Evolutionary conservation across 106 monocot genomes (phyloP), one percentile per base, ranked within the genome.

Genomic region (Platanthera zijinensis): DNA sequence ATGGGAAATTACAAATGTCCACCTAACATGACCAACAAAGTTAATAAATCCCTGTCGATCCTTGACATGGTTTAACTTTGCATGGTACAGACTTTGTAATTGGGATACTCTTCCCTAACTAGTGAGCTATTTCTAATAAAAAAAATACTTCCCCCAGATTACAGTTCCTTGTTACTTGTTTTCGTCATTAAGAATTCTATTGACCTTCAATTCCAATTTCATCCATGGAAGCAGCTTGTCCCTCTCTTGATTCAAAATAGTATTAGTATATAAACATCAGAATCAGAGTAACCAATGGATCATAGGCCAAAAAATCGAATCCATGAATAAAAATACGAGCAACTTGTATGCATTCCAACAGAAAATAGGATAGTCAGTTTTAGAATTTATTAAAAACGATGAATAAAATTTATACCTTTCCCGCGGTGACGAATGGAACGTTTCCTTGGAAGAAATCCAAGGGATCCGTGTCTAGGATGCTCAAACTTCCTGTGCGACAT

Each of bases 401-500:
- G 46, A 75, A 3, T 10, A 73, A 73, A 51, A 53, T 7, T 7
- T 45, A 18, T 67, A 87, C 90, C 90, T 81, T 90, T 87, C 5
- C 90, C 90, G 49, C 90, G 87, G 78, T 90, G 86, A 62, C 90
- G 89, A 19, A 67, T 72, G 18, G 86, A 76, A 11, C 89, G 66
- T 66, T 89, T 89, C 86, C 82, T 84, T 45, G 89, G 89, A 57
- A 89, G 89, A 51, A 89, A 89, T 17, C 89, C 89, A 59, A 90
- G 87, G 63, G 90, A 90, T 1, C 90, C 90, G 63, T 90, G 90
- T 69, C 86, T 77, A 9, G 90, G 90, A 73, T 90, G 90, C 85
- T 90, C 90, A 75, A 90, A 90, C 85, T 90, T 90, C 83, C 87
- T 74, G 76, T 90, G 90, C 6, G 90, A 90, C 90, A 90, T 90